Evolutionary conservation across 805 yeast species (phyloP), one percentile per base, ranked within the genome.

Genomic region (Yamadazyma philogaea): DNA sequence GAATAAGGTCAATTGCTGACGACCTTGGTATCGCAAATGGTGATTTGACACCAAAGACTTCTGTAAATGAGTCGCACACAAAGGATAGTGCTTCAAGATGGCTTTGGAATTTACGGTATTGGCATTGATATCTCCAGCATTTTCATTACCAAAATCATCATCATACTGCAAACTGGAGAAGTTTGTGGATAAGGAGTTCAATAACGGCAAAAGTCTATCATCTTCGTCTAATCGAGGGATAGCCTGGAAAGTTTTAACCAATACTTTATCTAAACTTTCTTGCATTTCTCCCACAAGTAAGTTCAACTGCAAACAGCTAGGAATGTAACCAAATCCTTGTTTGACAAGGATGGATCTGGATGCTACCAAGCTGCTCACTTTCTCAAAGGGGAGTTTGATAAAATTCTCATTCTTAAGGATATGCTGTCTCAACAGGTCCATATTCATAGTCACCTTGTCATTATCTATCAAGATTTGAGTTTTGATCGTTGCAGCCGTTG

Each of bases 191-290:
- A 93, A 63, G 55, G 90, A 89, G 54, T 81, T 80, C 48, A 93
- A 70, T 21, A 93, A 79, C 0, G 97, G 97, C 39, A 89, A 66
- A 34, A 93, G 65, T 44, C 99, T 72, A 58, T 89, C 95, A 56
- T 89, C 96, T 66, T 91, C 98, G 56, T 89, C 96, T 43, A 91
- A 68, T 8, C 90, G 74, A 6, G 96, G 95, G 42, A 89, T 66
- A 16, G 85, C 76, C 56, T 84, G 85, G 53, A 88, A 81, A 0
- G 97, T 87, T 36, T 72, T 64, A 17, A 80, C 64, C 49, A 93
- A 68, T 16, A 80, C 78, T 14, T 62, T 57, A 2, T 61, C 58
- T 40, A 90, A 65, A 43, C 67, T 60, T 30, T 68, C 73, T 27
- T 78, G 67, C 59, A 83, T 91, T 57, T 88, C 96, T 32, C 72